Evolutionary conservation across 2,329 filamentous ascomycete genomes (phyloP).

Genomic region (Coniochaeta sp.): DNA sequence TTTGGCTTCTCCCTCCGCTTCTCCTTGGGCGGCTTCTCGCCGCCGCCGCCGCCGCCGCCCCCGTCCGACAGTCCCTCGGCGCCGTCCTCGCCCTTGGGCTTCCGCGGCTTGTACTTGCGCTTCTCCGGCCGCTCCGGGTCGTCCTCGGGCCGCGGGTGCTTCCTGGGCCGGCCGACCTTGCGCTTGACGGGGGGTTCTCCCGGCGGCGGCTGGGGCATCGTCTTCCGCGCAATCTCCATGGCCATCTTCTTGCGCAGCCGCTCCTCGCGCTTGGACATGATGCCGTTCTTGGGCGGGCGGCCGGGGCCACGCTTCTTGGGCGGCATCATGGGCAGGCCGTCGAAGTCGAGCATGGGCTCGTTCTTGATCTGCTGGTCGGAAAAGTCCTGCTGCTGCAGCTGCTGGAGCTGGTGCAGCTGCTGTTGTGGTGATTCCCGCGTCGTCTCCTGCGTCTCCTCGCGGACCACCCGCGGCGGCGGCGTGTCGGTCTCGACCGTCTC

Average conservation of each 20-base stretch:
- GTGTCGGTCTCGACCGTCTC: constrained; percentile 23
- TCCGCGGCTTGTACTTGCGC: constrained; percentile 59
- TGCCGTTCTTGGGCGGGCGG: constrained; percentile 74
- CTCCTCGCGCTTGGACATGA: constrained; percentile 74
- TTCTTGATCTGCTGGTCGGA: constrained; percentile 9
- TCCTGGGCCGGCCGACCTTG: constrained; percentile 58
- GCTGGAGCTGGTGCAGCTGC: background rate
- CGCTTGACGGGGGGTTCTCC: constrained; percentile 50
- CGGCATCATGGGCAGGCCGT: constrained; percentile 28
- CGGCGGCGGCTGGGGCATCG: constrained; percentile 36
- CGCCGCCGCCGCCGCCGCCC: no score
- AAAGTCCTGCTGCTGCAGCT: background rate
- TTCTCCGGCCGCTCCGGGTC: constrained; percentile 49
- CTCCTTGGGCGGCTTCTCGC: constrained; percentile 45
- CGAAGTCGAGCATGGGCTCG: constrained; percentile 10
- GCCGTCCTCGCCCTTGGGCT: constrained; percentile 33
- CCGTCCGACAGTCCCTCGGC: constrained; percentile 46
- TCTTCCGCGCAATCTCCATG: constrained; percentile 45
- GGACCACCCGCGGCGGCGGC: background rate
- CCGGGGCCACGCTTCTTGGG: constrained; percentile 69
- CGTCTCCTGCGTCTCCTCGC: background rate
- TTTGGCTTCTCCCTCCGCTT: constrained; percentile 58
- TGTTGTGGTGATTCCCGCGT: background rate
- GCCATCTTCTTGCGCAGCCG: constrained; percentile 54
- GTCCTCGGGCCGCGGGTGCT: constrained; percentile 54